Conservation (phyloP, 352 stramenopile species). For the Sclerospora graminicola region DNA sequence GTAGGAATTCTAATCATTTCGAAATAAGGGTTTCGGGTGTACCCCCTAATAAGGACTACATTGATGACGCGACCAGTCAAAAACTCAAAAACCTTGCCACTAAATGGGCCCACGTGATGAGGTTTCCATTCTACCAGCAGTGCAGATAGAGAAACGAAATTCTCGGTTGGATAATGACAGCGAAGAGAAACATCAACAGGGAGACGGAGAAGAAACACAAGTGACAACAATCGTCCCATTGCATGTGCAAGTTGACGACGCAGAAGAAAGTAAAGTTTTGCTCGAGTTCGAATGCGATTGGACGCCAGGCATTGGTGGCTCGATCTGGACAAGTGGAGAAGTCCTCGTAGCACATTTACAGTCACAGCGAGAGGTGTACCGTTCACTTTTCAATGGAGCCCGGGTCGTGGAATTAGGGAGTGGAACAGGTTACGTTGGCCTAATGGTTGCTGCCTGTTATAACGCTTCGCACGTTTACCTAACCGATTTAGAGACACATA, state of each 20-base stretch:
- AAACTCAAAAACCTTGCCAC: too few relatives aligned
- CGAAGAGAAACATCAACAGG: conserved; percentile 4
- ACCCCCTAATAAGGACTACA: too few relatives aligned
- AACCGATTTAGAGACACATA: conserved; percentile 52
- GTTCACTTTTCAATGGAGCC: conserved; percentile 44
- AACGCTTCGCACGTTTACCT: conserved; percentile 43
- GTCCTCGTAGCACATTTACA: conserved; percentile 55
- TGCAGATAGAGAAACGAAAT: too few relatives aligned
- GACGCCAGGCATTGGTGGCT: conserved; percentile 72
- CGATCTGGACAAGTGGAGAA: conserved; percentile 74
- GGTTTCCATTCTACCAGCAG: not conserved
- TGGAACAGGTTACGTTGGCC: conserved; percentile 64
- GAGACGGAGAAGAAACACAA: not conserved
- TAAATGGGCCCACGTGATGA: too few relatives aligned
- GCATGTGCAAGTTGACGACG: conserved; percentile 31
- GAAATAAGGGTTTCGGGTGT: too few relatives aligned
- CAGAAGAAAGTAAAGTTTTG: conserved; percentile 10
- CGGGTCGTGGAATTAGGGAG: conserved; percentile 67
- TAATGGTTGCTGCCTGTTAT: conserved; percentile 57
- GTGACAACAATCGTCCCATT: conserved; percentile 32
- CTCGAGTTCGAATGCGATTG: conserved; percentile 72
- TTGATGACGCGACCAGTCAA: too few relatives aligned
- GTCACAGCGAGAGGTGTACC: conserved; percentile 35
- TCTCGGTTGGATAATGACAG: not conserved
- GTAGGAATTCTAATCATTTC: too few relatives aligned